These are phyloP conservation scores for Bimuria novae-zelandiae DNA, from an alignment of 2,329 filamentous ascomycete species.

Conservation along the genomic window DNA sequence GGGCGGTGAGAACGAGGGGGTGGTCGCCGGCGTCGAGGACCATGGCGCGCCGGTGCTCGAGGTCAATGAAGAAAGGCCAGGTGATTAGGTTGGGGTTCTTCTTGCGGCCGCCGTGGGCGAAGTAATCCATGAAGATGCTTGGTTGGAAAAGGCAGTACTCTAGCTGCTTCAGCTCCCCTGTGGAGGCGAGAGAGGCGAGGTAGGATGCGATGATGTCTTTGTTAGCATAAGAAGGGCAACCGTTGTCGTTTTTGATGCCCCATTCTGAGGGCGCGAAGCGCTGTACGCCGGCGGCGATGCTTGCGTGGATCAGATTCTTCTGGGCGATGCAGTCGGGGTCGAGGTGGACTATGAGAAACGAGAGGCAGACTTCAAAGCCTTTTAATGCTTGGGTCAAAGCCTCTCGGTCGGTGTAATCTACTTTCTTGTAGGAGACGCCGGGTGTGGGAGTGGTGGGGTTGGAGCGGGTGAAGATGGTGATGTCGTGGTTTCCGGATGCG, in stretches of 20 bases:
- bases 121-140: constrained; percentile 60
- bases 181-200: constrained; percentile 56
- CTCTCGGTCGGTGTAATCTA: constrained; percentile 52
- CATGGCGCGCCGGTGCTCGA: constrained; percentile 32
- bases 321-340: constrained; percentile 31
- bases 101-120: constrained; percentile 45
- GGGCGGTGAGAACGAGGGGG: constrained; percentile 32
- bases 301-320: constrained; percentile 40
- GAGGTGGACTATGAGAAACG: constrained; percentile 46
- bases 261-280: constrained; percentile 42
- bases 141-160: constrained; percentile 63
- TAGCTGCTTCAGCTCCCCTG: constrained; percentile 49
- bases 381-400: constrained; percentile 47
- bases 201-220: constrained; percentile 59
- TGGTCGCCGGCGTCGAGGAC: constrained; percentile 33
- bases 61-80: constrained; percentile 42
- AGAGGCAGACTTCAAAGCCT: constrained; percentile 56
- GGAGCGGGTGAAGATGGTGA: constrained; percentile 57
- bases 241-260: constrained; percentile 30
- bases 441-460: constrained; percentile 34
- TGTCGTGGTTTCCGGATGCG: constrained; percentile 56
- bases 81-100: constrained; percentile 51
- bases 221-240: constrained; percentile 56
- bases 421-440: constrained; percentile 47
- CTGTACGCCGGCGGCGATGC: constrained; percentile 32